phyloP scores from a whole-genome alignment of 495 filamentous ascomycete genomes.

The Aspergillus sclerotiicarbonarius region DNA sequence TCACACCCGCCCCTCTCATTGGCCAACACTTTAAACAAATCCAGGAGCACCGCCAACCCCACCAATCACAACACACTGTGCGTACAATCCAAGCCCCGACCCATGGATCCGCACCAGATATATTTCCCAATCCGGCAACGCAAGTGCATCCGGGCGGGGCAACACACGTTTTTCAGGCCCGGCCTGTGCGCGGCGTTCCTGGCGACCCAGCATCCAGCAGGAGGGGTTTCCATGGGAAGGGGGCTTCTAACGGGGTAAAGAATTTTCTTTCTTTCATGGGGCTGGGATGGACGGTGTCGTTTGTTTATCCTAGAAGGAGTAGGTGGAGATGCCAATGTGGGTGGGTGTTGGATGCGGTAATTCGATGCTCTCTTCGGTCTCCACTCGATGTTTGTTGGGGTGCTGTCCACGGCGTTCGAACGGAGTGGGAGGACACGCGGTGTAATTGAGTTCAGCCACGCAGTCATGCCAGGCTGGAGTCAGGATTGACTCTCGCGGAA shows the following conservation, averaged over 20 bases:
- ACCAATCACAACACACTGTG: not conserved
- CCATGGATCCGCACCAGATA: not conserved
- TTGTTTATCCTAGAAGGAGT: not conserved
- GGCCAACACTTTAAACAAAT: not conserved
- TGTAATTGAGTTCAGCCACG: not conserved
- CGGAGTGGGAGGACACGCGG: too few relatives aligned
- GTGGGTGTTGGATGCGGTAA: not conserved
- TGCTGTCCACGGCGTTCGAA: too few relatives aligned
- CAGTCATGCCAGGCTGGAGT: not conserved
- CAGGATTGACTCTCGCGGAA: not conserved
- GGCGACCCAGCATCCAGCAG: too few relatives aligned
- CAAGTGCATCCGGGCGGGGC: not conserved
- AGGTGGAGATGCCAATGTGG: not conserved
- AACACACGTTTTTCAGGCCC: not conserved
- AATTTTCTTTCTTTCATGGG: not conserved
- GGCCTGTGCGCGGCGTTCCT: not conserved
- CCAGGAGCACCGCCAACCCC: not conserved
- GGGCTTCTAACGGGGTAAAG: not conserved
- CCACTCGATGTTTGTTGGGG: too few relatives aligned
- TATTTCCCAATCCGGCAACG: not conserved
- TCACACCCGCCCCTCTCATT: not conserved
- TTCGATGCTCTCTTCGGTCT: too few relatives aligned
- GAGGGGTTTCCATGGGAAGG: not conserved
- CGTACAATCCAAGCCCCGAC: not conserved
- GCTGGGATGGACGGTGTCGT: not conserved